Base-by-base conservation (phyloP, 192 early-diverging fungal genomes). In the Podila horticola region DNA sequence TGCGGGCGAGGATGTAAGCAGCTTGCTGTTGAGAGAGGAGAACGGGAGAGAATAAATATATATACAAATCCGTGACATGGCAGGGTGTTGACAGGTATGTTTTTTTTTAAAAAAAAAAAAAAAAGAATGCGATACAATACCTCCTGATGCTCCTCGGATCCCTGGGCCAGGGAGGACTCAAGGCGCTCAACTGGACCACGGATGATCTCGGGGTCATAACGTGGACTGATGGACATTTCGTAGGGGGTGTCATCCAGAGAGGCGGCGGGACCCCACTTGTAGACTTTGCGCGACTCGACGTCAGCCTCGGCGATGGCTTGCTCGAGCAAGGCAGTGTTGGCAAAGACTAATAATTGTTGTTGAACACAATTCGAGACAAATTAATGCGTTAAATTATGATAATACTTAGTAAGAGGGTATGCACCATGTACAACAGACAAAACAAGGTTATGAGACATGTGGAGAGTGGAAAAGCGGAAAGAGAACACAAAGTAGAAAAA, bases 1-100 rank as follows among this genome's bases (percentile, higher is more conserved):
- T 55, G 64, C 90, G 85, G 57, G 90, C 93, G 51, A 92, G 67
- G 48, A 94, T 69, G 8, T 87, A 74, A 10, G 79, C 84, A 7
- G 86, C 82, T 59, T 79, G 84, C 85, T 88, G 29, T 55, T 26
- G 52, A 24, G 20, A 24, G n/a, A 55, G 11, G 52, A 24, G n/a
- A 22, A 45, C 0, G 2, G 52, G n/a, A 55, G 24, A 55, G 52
- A 20, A 50, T 6, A 2, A 24, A n/a, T 26, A 55, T 5, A 10
- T 22, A 10, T 0, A 24, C 6, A 22, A 26, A 24, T 55, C 9
- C 22, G 6, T 52, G 17, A 22, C 19, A 52, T 60, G 13, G 19
- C 0, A 60, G 6, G 5, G 29, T 28, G 29, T 17, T 24, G n/a
- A 60, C 24, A 5, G 13, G 19, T 29, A 15, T 36, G 34, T n/a